Percentiles rank a stretch among this genome's conserved stretches.
Evolutionary conservation across 129 eudicot genomes (phyloP).

Genomic region (Centrapalus pauciflorus): DNA sequence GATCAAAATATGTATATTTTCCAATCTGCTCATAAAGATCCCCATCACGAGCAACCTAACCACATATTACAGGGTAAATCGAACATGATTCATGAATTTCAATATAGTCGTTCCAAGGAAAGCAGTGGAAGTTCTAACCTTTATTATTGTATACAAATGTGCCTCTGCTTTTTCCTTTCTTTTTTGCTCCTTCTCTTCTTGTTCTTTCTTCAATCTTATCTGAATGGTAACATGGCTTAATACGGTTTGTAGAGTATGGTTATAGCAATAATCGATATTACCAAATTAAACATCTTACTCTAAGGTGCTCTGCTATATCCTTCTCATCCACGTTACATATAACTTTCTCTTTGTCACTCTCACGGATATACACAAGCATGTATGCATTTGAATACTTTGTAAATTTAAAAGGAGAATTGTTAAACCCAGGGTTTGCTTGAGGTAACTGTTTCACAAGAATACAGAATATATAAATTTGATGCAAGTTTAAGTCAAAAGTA

Average conservation of each 20-base stretch:
- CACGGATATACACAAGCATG: conserved; percentile 67
- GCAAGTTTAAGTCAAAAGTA: background rate
- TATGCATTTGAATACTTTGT: conserved; percentile 66
- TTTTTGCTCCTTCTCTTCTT: too few species aligned
- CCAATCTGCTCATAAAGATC: conserved; percentile 68
- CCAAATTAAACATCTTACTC: conserved; percentile 27
- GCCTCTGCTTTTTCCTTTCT: too few species aligned
- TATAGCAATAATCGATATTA: background rate
- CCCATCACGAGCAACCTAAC: conserved; percentile 53
- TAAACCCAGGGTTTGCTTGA: conserved; percentile 59
- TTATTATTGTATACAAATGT: conserved; percentile 45
- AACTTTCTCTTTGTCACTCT: conserved; percentile 53
- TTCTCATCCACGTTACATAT: conserved; percentile 62
- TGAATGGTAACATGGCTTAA: background rate
- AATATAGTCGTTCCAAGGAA: background rate
- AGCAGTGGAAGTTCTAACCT: conserved; percentile 25
- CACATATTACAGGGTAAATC: background rate
- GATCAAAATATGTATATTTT: conserved; percentile 64
- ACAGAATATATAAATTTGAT: background rate
- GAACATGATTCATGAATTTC: background rate
- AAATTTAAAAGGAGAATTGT: too few species aligned
- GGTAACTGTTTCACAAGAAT: conserved; percentile 36
- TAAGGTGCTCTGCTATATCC: conserved; percentile 60
- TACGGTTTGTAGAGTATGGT: background rate
- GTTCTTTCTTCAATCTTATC: too few species aligned